Percentiles rank a stretch among this genome's conserved stretches.
phyloP scores from a whole-genome alignment of 352 stramenopile genomes.

The Globisporangium nodosum region DNA sequence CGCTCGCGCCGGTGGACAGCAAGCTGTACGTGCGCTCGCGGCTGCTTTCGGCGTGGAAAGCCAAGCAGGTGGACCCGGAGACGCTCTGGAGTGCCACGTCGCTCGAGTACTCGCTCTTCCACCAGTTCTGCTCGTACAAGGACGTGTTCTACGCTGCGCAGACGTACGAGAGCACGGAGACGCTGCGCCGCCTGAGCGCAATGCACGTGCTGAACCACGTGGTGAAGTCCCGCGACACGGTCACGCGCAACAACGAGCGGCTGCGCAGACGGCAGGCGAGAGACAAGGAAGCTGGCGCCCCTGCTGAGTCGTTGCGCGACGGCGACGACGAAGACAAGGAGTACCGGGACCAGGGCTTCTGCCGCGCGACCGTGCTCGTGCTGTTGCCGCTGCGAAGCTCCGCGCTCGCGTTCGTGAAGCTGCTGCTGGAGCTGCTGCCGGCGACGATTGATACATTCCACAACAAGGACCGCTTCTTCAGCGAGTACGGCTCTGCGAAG shows the following conservation, averaged over 20 bases:
- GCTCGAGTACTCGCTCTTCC: conserved; percentile 45
- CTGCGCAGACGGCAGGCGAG: conserved; percentile 37
- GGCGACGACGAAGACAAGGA: conserved; percentile 47
- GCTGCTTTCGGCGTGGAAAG: conserved; percentile 41
- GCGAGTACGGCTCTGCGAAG: conserved; percentile 40
- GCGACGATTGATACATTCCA: conserved; percentile 49
- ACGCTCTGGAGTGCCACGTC: conserved; percentile 26
- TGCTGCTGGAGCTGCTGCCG: conserved; percentile 60
- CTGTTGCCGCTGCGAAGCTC: conserved; percentile 63
- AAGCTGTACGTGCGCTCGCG: conserved; percentile 44
- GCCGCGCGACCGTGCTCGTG: conserved; percentile 60
- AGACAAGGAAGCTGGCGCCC: conserved; percentile 3
- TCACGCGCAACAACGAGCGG: conserved; percentile 66
- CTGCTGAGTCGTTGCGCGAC: background rate
- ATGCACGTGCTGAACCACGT: conserved; percentile 83
- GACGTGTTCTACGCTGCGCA: conserved; percentile 73
- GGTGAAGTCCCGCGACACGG: conserved; percentile 65
- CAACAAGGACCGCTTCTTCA: conserved; percentile 73
- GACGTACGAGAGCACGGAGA: conserved; percentile 46
- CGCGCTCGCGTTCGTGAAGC: conserved; percentile 55
- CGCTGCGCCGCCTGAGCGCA: conserved; percentile 46
- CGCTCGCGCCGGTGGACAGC: conserved; percentile 15
- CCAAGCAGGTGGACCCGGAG: conserved; percentile 27
- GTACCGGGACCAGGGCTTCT: conserved; percentile 77
- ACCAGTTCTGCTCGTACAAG: conserved; percentile 45